Base-by-base conservation (phyloP, 257 asterid genomes). In the Nicotiana otophora region DNA sequence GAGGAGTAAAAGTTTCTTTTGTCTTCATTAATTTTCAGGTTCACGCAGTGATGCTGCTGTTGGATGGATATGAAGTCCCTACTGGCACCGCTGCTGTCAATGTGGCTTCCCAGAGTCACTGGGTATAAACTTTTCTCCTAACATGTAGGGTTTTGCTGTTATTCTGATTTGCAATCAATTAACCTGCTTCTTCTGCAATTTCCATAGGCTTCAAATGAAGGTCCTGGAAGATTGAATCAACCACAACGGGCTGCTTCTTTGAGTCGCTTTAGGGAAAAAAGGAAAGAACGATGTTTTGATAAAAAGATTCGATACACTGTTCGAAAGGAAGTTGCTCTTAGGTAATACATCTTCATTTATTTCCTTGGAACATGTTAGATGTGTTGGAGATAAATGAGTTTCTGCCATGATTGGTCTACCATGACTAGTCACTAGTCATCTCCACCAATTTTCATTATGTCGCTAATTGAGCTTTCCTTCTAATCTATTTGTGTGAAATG, bases 271-370 rank as follows among this genome's bases (percentile, higher is more conserved):
- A 94, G 93, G 42, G 94, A 91, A 87, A 93, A 93, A 88, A 86
- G 92, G 84, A 93, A 93, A 88, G 97, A 91, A 57, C 92, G 97
- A 23, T 90, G 90, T 75, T 93, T 91, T 84, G 97, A 93, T 74
- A 91, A 93, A 89, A 93, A 91, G 85, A 93, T 93, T 74, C 96
- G 97, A 23, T 93, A 93, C 55, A 93, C 93, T 60, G 96, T 93
- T 86, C 94, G 92, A 74, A 93, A 93, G 87, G 97, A 91, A 88
- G 97, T 91, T 87, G 96, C 97, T 81, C 85, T 91, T 78, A 91
- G 97, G 97, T 87, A 82, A 53, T 68, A 26, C 16, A 48, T 0
- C 15, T 46, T 48, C 4, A 33, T 81, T 75, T 75, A 57, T 61
- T 5, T 61, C 15, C 76, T 46, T 26, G 5, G 26, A 14, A 28